Conservation (phyloP, 2,329 filamentous ascomycete species). For the Pseudocercospora macadamiae region DNA sequence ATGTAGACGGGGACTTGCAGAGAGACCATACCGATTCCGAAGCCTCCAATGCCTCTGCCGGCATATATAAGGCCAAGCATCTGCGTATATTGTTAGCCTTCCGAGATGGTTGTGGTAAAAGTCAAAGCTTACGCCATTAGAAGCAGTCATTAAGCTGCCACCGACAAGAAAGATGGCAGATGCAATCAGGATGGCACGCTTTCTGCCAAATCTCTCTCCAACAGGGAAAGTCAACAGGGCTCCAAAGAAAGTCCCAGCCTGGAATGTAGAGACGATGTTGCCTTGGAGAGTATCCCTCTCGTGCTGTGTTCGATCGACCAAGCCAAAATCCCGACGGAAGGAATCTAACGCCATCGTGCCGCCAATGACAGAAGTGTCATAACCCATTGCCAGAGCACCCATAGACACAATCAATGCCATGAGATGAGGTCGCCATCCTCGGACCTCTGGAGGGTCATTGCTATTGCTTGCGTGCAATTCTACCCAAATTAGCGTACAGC, state of each 20-base stretch:
- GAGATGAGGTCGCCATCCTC: slow-evolving; percentile 68
- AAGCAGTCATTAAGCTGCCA: slow-evolving; percentile 40
- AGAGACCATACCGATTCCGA: slow-evolving; percentile 44
- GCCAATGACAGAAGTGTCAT: slow-evolving; percentile 42
- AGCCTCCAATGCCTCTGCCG: slow-evolving; percentile 43
- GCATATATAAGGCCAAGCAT: slow-evolving; percentile 42
- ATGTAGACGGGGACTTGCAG: slow-evolving; percentile 45
- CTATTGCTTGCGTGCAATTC: slow-evolving; percentile 20
- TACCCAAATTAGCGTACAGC: not conserved
- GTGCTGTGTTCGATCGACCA: slow-evolving; percentile 39
- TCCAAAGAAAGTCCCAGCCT: slow-evolving; percentile 44
- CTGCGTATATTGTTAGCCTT: slow-evolving; percentile 23
- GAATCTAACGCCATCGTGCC: slow-evolving; percentile 45
- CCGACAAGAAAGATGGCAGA: slow-evolving; percentile 48
- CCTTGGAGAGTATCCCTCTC: slow-evolving; percentile 46
- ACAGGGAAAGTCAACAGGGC: slow-evolving; percentile 49
- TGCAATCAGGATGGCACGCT: slow-evolving; percentile 53
- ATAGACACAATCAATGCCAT: slow-evolving; percentile 61
- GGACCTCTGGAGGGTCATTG: slow-evolving; percentile 63
- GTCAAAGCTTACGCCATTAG: not conserved
- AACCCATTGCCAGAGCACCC: slow-evolving; percentile 42
- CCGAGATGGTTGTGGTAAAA: too few species aligned
- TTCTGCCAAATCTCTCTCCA: slow-evolving; percentile 54
- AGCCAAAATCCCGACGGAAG: slow-evolving; percentile 43
- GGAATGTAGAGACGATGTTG: slow-evolving; percentile 45